Evolutionary conservation across 768 basidiomycete genomes (phyloP).

Genomic region (Strobilomyces echinocephalus): DNA sequence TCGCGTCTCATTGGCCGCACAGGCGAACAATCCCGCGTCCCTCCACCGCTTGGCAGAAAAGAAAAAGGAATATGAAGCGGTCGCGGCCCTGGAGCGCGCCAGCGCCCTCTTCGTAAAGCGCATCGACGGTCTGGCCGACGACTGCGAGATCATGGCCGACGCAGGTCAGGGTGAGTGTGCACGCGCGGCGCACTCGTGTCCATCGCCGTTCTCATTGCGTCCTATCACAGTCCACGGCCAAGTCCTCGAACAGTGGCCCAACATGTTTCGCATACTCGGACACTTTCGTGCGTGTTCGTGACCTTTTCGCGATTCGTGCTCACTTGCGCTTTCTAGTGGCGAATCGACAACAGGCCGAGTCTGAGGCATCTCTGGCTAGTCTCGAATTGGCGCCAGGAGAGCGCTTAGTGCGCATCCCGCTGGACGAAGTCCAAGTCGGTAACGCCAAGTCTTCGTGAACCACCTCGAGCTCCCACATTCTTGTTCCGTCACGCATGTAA

Average conservation of each 20-base stretch:
- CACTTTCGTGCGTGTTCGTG: slow-evolving; percentile 52
- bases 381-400: slow-evolving; percentile 40
- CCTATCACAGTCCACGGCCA: slow-evolving; percentile 60
- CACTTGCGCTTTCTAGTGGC: slow-evolving; percentile 38
- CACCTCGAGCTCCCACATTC: not conserved
- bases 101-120: slow-evolving; percentile 61
- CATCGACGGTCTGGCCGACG: slow-evolving; percentile 63
- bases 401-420: slow-evolving; percentile 67
- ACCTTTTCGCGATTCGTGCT: not conserved
- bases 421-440: slow-evolving; percentile 54
- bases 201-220: not conserved
- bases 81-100: slow-evolving; percentile 64
- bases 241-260: slow-evolving; percentile 76
- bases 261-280: slow-evolving; percentile 73
- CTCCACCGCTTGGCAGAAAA: slow-evolving; percentile 62
- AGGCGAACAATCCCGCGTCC: slow-evolving; percentile 25
- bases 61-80: slow-evolving; percentile 77
- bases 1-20: no score
- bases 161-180: slow-evolving; percentile 57
- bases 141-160: slow-evolving; percentile 74
- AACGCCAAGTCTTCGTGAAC: slow-evolving; percentile 10
- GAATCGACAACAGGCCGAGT: slow-evolving; percentile 35
- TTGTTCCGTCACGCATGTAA: no score
- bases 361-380: slow-evolving; percentile 18
- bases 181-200: no score